Evolutionary conservation across 352 stramenopile species (phyloP).

Genomic region (Phytophthora constricta): DNA sequence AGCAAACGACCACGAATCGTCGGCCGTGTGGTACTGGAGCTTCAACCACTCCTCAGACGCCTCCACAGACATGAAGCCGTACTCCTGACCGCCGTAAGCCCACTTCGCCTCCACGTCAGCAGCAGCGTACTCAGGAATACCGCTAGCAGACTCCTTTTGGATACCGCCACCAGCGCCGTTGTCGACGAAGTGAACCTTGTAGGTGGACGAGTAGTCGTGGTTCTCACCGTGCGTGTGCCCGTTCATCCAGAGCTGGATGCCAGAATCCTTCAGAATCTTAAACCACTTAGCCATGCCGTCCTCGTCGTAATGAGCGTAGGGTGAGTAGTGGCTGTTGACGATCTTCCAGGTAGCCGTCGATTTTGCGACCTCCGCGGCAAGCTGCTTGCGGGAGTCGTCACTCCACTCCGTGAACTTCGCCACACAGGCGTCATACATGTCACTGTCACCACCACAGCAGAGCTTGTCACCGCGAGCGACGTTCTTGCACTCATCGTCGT

Average conservation of each 20-base stretch:
- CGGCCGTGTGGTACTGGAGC: constrained; percentile 74
- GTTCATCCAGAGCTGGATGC: constrained; percentile 73
- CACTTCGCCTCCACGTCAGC: constrained; percentile 63
- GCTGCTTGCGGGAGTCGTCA: constrained; percentile 72
- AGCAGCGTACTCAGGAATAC: constrained; percentile 58
- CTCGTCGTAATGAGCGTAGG: constrained; percentile 75
- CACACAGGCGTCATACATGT: constrained; percentile 67
- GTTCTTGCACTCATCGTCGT: constrained; percentile 61
- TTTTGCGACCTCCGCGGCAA: constrained; percentile 51
- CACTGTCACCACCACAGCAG: constrained; percentile 62
- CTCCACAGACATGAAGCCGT: constrained; percentile 74
- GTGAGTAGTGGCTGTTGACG: constrained; percentile 86
- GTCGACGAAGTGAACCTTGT: constrained; percentile 75
- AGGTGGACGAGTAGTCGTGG: constrained; percentile 61
- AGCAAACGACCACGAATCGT: constrained; percentile 66
- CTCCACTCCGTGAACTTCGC: constrained; percentile 70
- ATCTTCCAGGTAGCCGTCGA: constrained; percentile 87
- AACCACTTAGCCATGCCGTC: constrained; percentile 69
- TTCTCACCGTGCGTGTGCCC: constrained; percentile 84
- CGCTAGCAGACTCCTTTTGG: constrained; percentile 77
- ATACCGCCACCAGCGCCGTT: constrained; percentile 85
- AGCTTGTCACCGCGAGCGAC: constrained; percentile 52
- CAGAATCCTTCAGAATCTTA: constrained; percentile 50
- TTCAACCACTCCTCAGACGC: constrained; percentile 72
- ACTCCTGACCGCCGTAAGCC: constrained; percentile 68